These are phyloP conservation scores for Aphanomyces invadans DNA, from an alignment of 352 stramenopile species.

Conservation along the genomic window DNA sequence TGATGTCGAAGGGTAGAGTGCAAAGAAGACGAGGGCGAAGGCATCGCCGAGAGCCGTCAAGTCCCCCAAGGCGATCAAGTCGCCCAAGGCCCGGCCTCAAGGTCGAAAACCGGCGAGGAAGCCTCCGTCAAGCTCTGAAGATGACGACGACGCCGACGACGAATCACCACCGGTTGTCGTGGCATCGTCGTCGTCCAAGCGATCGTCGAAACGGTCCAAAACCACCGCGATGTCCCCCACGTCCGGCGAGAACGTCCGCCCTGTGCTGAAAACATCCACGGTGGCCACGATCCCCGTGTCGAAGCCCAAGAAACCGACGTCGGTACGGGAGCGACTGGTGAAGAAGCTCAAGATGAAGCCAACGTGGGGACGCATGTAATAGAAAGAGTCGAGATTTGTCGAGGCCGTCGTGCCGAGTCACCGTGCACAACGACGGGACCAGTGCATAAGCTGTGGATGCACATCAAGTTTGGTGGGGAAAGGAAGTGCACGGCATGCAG, in stretches of 20 bases:
- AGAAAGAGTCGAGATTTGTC: neutral
- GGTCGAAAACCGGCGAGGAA: slow-evolving; percentile 5
- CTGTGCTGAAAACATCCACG: slow-evolving; percentile 38
- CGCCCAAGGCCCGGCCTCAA: neutral
- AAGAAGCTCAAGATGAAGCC: slow-evolving; percentile 75
- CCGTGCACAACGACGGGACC: no score
- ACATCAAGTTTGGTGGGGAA: no score
- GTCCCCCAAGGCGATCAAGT: slow-evolving; percentile 23
- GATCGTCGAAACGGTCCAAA: slow-evolving; percentile 31
- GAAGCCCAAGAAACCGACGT: slow-evolving; percentile 41
- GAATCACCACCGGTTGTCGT: neutral
- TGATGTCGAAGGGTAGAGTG: neutral
- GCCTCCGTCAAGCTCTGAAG: neutral
- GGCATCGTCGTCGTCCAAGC: neutral
- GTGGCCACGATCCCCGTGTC: slow-evolving; percentile 15
- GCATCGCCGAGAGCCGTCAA: slow-evolving; percentile 12
- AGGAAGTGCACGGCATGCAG: no score
- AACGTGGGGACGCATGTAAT: slow-evolving; percentile 20
- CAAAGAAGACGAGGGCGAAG: neutral
- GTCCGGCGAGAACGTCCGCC: slow-evolving; percentile 33
- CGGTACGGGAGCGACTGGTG: slow-evolving; percentile 55
- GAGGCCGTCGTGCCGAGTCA: no score
- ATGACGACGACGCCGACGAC: slow-evolving; percentile 3
- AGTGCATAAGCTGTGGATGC: no score
- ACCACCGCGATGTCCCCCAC: slow-evolving; percentile 27